Percentiles rank a stretch among this genome's conserved stretches.
phyloP scores from a whole-genome alignment of 108 stramenopile species.

The Pseudonitzschia multiseries region DNA sequence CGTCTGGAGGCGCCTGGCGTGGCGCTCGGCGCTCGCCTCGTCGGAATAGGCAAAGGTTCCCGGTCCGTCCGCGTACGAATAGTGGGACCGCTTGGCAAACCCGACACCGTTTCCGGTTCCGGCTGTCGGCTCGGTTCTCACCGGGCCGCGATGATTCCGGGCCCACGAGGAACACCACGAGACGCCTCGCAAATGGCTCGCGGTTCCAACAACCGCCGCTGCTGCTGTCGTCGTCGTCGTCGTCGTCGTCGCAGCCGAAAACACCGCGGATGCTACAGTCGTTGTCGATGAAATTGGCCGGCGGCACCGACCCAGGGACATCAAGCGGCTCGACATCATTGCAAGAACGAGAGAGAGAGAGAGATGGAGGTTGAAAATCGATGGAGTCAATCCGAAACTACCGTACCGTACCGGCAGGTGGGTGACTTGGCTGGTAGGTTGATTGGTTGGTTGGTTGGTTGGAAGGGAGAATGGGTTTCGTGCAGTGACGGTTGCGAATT shows the following conservation, averaged over 20 bases:
- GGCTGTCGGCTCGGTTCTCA: no score
- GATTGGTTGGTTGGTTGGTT: no score
- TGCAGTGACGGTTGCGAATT: no score
- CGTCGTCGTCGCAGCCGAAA: not conserved
- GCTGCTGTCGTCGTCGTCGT: not conserved
- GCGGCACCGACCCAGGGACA: not conserved
- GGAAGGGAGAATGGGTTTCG: no score
- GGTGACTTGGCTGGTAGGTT: no score
- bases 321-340: not conserved
- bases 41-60: conserved; percentile 25
- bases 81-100: conserved; percentile 25
- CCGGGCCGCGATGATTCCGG: no score
- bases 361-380: not conserved
- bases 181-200: no score
- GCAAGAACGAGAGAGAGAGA: not conserved
- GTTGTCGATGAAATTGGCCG: not conserved
- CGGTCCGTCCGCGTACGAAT: conserved; percentile 34
- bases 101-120: not conserved
- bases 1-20: conserved; percentile 20
- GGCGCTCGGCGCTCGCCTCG: not conserved
- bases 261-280: not conserved
- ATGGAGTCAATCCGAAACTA: not conserved
- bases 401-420: no score
- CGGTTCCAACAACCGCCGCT: no score
- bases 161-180: no score